Evolutionary conservation across 495 filamentous ascomycete species (phyloP), one percentile per base, ranked within the genome.

Genomic region (Lentithecium fluviatile): DNA sequence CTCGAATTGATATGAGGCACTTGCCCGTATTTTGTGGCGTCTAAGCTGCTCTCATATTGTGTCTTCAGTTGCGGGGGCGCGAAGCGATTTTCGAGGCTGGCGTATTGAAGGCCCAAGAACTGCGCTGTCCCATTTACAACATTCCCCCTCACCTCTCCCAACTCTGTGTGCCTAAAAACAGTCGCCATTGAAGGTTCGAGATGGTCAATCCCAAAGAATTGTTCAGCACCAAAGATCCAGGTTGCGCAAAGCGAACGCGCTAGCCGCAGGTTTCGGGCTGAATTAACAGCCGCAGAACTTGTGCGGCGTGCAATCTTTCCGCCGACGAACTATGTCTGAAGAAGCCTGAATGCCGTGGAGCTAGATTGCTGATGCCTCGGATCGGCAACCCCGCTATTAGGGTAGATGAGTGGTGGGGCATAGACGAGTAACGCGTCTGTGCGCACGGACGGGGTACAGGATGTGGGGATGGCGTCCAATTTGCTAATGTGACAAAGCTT

Each of bases 101-200:
- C 69, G 55, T 70, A 71, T 64, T 70, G 60, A 1, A 71, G n/a
- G 11, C 69, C 69, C n/a, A 59, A 58, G 45, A 66, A 68, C 47
- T 71, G 69, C 1, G 58, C 62, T 6, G 52, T 52, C 36, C 62
- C 62, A 38, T 60, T 45, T 8, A 47, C 37, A 17, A 23, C 20
- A 19, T 49, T 51, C 11, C 62, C 62, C n/a, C 56, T 60, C 26
- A 65, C 8, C 36, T 60, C 19, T 5, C 62, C 62, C 32, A 65
- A 40, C 1, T 52, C 37, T n/a, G 49, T 1, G 45, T 65, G 62
- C 20, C 43, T 23, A 8, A 60, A 56, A 12, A 43, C 49, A 21
- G 54, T 52, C n/a, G 51, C 23, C 62, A 65, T 65, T 15, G 0
- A 46, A 32, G 2, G 23, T 46, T 13, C 48, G 29, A 20, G 2